Evolutionary conservation across 768 basidiomycete species (phyloP).

Genomic region (Boletus tylopilopsis): DNA sequence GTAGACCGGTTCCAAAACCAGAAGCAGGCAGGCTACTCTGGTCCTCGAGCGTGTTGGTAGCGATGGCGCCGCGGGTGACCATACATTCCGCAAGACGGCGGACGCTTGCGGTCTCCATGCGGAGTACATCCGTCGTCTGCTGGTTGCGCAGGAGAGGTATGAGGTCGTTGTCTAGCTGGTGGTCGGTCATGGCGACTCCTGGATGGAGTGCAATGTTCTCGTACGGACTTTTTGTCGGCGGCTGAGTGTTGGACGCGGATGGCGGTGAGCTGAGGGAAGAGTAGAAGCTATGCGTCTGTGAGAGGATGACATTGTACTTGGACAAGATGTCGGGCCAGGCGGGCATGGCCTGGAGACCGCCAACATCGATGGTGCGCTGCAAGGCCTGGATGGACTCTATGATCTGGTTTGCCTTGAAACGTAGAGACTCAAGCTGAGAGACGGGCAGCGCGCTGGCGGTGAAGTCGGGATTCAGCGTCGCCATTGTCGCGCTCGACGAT

Average conservation of each 20-base stretch:
- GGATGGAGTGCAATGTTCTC: slow-evolving; percentile 73
- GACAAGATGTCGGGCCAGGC: slow-evolving; percentile 84
- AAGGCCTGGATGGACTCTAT: slow-evolving; percentile 70
- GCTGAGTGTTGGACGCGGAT: slow-evolving; percentile 13
- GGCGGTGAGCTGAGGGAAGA: slow-evolving; percentile 49
- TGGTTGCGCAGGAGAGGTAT: slow-evolving; percentile 74
- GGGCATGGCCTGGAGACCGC: slow-evolving; percentile 58
- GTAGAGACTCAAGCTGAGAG: slow-evolving; percentile 70
- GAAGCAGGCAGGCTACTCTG: slow-evolving; percentile 25
- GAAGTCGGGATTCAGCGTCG: not conserved
- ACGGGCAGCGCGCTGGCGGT: slow-evolving; percentile 43
- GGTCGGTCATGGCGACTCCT: slow-evolving; percentile 50
- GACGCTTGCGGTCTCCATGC: slow-evolving; percentile 68
- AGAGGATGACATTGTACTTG: slow-evolving; percentile 81
- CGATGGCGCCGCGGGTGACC: slow-evolving; percentile 48
- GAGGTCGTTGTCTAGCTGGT: slow-evolving; percentile 68
- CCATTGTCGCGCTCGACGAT: not conserved
- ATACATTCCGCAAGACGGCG: slow-evolving; percentile 66
- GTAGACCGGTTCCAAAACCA: slow-evolving; percentile 20
- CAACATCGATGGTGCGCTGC: slow-evolving; percentile 59
- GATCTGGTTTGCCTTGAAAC: slow-evolving; percentile 74
- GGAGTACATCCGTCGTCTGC: slow-evolving; percentile 74
- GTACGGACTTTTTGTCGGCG: slow-evolving; percentile 35
- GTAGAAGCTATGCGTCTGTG: slow-evolving; percentile 77
- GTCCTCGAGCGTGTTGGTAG: slow-evolving; percentile 44